Evolutionary conservation across 805 yeast genomes (phyloP).

Genomic region (Kodamaea kakaduensis): DNA sequence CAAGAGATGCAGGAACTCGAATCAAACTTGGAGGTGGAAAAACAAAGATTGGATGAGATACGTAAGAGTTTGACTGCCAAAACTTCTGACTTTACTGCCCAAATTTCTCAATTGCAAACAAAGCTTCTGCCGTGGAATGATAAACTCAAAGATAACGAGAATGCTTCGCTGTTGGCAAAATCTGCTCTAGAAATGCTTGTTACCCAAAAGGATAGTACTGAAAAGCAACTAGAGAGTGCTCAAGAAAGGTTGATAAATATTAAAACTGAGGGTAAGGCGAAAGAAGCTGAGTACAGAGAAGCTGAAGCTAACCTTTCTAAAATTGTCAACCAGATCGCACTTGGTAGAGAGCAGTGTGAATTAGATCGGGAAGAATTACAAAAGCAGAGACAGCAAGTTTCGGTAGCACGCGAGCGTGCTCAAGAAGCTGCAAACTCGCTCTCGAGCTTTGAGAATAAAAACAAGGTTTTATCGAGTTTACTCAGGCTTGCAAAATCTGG

Average conservation of each 20-base stretch:
- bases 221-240: constrained; percentile 43
- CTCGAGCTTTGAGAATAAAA: constrained; percentile 60
- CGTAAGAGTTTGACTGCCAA: constrained; percentile 66
- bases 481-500: constrained; percentile 72
- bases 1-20: constrained; percentile 45
- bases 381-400: constrained; percentile 51
- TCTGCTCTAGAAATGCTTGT: constrained; percentile 60
- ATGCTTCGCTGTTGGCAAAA: constrained; percentile 60
- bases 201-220: constrained; percentile 41
- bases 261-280: constrained; percentile 45
- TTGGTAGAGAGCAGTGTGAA: constrained; percentile 56
- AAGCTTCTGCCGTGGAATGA: constrained; percentile 82
- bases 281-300: constrained; percentile 44
- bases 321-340: constrained; percentile 48
- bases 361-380: constrained; percentile 47
- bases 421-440: constrained; percentile 63
- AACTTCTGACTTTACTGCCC: constrained; percentile 62
- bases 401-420: constrained; percentile 54
- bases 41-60: constrained; percentile 54
- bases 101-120: constrained; percentile 60
- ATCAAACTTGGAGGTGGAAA: constrained; percentile 48
- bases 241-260: constrained; percentile 43
- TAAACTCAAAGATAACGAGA: constrained; percentile 56
- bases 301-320: constrained; percentile 47
- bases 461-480: constrained; percentile 66